These are phyloP conservation scores for Volvariella surrecta DNA, from an alignment of 1,284 basidiomycete genomes.

Conservation along the genomic window DNA sequence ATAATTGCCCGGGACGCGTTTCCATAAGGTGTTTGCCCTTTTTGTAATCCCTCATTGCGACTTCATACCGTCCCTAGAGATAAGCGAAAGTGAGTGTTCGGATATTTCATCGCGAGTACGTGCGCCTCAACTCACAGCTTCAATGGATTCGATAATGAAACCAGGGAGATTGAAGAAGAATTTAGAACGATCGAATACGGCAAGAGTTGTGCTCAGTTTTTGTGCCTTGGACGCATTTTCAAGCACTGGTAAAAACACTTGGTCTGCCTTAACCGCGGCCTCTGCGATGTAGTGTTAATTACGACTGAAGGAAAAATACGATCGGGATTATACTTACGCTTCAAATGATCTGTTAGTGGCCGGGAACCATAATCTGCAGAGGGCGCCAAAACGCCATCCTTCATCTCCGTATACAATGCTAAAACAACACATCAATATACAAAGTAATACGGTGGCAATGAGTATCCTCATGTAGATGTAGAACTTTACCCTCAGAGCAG, in stretches of 20 bases:
- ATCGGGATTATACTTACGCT: conserved; percentile 44
- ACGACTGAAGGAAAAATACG: conserved; percentile 8
- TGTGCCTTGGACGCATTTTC: conserved; percentile 95
- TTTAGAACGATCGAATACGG: conserved; percentile 94
- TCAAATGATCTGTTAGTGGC: conserved; percentile 76
- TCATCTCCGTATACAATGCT: conserved; percentile 94
- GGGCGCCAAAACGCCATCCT: conserved; percentile 74
- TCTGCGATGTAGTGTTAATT: conserved; percentile 30
- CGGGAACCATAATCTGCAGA: conserved; percentile 79
- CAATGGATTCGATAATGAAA: conserved; percentile 84
- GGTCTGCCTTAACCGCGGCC: conserved; percentile 85
- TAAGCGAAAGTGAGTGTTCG: conserved; percentile 5
- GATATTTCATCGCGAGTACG: conserved; percentile 1
- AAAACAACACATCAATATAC: neutral
- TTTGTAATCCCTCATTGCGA: conserved; percentile 93
- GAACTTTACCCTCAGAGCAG: too few relatives aligned
- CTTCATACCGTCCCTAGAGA: conserved; percentile 82
- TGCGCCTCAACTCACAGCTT: conserved; percentile 51
- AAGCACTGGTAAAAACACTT: conserved; percentile 93
- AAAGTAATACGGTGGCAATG: conserved; percentile 1
- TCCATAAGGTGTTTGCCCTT: conserved; percentile 92
- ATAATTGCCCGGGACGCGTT: conserved; percentile 77
- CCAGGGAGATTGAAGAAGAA: conserved; percentile 99
- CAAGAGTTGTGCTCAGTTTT: conserved; percentile 86
- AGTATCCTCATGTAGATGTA: too few relatives aligned